phyloP scores from a whole-genome alignment of 2,329 filamentous ascomycete genomes.

The Claviceps arundinis region DNA sequence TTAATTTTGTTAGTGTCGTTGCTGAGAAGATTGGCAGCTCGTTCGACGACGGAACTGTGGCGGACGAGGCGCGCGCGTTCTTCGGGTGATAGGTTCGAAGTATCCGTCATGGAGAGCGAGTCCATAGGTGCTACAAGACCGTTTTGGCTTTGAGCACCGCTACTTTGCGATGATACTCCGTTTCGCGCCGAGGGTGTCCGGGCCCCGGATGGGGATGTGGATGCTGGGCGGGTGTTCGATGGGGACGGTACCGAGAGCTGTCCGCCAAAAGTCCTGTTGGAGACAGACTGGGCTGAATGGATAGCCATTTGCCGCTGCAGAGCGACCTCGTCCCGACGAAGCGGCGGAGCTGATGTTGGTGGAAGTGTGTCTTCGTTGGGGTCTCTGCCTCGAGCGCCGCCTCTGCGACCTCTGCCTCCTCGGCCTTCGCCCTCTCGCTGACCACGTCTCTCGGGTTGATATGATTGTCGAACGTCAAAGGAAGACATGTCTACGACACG shows the following conservation, averaged over 20 bases:
- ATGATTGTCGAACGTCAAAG: constrained; percentile 68
- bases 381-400: constrained; percentile 55
- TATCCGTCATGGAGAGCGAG: constrained; percentile 36
- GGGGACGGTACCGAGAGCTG: constrained; percentile 45
- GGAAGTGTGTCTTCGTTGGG: constrained; percentile 75
- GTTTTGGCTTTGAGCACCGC: constrained; percentile 4
- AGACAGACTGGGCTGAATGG: constrained; percentile 70
- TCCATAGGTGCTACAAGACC: constrained; percentile 27
- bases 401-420: constrained; percentile 29
- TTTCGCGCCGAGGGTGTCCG: constrained; percentile 10
- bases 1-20: constrained; percentile 63
- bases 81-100: constrained; percentile 49
- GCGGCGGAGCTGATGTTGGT: constrained; percentile 60
- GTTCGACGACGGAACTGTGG: constrained; percentile 74
- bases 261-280: constrained; percentile 72
- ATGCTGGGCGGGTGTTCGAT: not conserved
- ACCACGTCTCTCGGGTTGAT: constrained; percentile 40
- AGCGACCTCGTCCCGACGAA: constrained; percentile 77
- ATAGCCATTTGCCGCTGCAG: constrained; percentile 89
- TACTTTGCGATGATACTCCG: constrained; percentile 1
- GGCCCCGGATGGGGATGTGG: constrained; percentile 2
- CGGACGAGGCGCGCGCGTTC: constrained; percentile 70
- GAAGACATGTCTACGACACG: constrained; percentile 74
- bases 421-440: constrained; percentile 24
- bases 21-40: constrained; percentile 66